These are phyloP conservation scores for Kandelia obovata DNA, from an alignment of 345 rosid species.

Conservation along the genomic window DNA sequence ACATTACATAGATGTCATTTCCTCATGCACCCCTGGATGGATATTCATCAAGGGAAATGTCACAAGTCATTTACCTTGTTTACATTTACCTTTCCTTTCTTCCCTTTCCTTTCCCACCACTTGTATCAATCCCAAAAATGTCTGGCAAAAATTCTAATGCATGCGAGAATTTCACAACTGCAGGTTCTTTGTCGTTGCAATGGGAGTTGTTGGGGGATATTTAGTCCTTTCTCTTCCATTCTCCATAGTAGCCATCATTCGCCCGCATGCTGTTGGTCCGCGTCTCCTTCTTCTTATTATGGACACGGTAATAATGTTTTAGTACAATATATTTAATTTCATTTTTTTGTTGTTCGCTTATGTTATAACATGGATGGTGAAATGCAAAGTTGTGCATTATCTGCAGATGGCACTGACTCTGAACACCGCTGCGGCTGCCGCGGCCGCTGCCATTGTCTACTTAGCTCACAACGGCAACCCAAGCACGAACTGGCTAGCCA, in stretches of 20 bases:
- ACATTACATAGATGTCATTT: no score
- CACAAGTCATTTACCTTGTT: no score
- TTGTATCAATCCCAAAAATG: no score
- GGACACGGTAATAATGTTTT: constrained; percentile 47
- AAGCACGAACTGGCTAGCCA: constrained; percentile 70
- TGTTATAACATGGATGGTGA: no score
- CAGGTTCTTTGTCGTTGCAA: constrained; percentile 75
- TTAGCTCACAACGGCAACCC: constrained; percentile 83
- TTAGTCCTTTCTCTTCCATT: constrained; percentile 78
- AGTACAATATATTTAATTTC: no score
- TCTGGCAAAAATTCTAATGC: background rate
- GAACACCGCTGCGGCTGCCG: constrained; percentile 50
- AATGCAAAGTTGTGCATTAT: background rate
- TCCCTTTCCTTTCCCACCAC: no score
- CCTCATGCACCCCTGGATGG: no score
- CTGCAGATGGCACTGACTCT: constrained; percentile 61
- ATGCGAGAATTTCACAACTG: background rate
- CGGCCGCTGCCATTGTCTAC: constrained; percentile 72
- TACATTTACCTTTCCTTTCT: no score
- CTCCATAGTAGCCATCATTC: constrained; percentile 65
- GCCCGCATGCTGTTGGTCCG: constrained; percentile 64
- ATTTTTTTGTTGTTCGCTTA: no score
- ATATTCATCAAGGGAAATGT: no score
- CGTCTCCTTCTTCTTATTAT: constrained; percentile 52
- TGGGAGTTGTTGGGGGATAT: constrained; percentile 58